Base-by-base conservation (phyloP, 495 filamentous ascomycete genomes). In the Penicillium pancosmium region DNA sequence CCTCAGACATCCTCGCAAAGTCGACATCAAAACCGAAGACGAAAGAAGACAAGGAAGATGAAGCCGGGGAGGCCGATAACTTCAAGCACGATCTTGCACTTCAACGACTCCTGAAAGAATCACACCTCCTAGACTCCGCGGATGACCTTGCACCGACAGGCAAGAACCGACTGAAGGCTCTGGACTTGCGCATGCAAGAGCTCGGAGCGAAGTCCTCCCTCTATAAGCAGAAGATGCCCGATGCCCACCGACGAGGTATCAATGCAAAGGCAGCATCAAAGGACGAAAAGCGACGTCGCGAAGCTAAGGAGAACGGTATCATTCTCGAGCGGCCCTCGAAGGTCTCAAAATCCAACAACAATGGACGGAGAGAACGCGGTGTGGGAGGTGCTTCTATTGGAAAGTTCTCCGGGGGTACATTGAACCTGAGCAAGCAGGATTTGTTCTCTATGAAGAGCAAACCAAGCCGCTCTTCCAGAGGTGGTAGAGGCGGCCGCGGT, bases 11-110 rank as follows among this genome's bases (percentile, higher is more conserved):
- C 44, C 64, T 70, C 12, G 55, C 70, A 21, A 71, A 74, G 31
- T 31, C 67, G 15, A 65, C 69, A 9, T 56, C 65, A 33, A 64
- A 69, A 18, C 76, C 70, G 13, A 68, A 62, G 13, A 80, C 68
- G 57, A 70, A 68, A 19, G 75, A 84, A 21, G 80, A 83, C 57
- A 78, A 80, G 40, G 66, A 71, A 12, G 72, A 74, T 3, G 88
- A 90, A 65, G 77, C 80, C 7, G 70, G 75, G 11, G 88, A 91
- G 65, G 77, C 80, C 8, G 70, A 76, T 13, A 89, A 91, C 59
- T 78, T 97, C 3, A 93, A 93, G 73, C 94, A 97, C 68, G 94
- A 98, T 65, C 84, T 98, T 21, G 92, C 89, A 10, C 82, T 98
- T 18, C 93, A 97, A 66, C 85, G 92, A 15, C 83, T 98, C 11